Evolutionary conservation across 1,284 basidiomycete species (phyloP).

Genomic region (Cryptococcus deneoformans): DNA sequence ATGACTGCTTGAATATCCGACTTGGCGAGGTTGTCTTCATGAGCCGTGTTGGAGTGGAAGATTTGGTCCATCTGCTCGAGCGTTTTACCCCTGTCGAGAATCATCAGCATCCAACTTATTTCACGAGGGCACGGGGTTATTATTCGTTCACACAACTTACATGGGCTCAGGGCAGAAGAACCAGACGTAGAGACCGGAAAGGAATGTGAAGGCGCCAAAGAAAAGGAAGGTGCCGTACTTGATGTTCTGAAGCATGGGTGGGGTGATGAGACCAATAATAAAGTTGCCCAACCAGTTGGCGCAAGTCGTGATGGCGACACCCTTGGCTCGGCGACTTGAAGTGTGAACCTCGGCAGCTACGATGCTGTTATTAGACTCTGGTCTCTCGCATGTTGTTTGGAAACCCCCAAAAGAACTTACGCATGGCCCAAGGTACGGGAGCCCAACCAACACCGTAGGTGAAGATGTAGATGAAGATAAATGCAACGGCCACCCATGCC

Average conservation of each 20-base stretch:
- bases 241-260: constrained; percentile 20
- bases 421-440: constrained; percentile 7
- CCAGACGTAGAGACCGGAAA: constrained; percentile 16
- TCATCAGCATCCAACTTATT: no score
- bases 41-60: constrained; percentile 17
- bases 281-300: constrained; percentile 37
- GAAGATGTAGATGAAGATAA: constrained; percentile 26
- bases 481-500: constrained; percentile 28
- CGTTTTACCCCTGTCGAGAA: constrained; percentile 7
- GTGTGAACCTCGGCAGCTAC: constrained; percentile 28
- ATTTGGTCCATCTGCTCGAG: constrained; percentile 29
- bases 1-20: background rate
- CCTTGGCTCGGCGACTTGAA: constrained; percentile 5
- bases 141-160: constrained; percentile 1
- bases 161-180: constrained; percentile 29
- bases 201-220: constrained; percentile 19
- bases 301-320: constrained; percentile 7
- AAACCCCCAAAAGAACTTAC: no score
- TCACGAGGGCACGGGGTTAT: background rate
- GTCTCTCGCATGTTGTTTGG: no score
- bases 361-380: no score
- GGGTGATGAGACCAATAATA: constrained; percentile 29
- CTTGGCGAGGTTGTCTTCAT: constrained; percentile 11
- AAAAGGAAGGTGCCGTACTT: constrained; percentile 32
- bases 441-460: constrained; percentile 18